Base-by-base conservation (phyloP, 495 filamentous ascomycete species). In the Aspergillus taichungensis region DNA sequence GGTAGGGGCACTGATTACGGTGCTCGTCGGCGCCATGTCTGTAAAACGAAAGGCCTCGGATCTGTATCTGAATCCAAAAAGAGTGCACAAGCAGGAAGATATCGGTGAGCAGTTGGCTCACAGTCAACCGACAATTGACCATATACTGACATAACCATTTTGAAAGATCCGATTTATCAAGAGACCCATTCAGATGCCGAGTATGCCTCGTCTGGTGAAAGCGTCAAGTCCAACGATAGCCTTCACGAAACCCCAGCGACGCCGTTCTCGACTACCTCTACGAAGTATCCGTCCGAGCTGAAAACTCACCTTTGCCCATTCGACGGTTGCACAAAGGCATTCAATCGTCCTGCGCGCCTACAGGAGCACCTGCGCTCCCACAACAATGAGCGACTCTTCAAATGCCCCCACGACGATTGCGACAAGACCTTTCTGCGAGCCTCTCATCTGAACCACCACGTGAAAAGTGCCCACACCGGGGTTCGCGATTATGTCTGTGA, bases 291-390 rank as follows among this genome's bases (percentile, higher is more conserved):
- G 30, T 86, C 82, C 4, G 78, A 87, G 45, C 69, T 78, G 40
- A 92, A 91, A 66, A 87, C 76, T 13, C 79, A 83, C 53, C 63
- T 60, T 34, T 95, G 89, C 63, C 74, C 78, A 3, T 77, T 76
- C 51, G 72, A 79, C 12, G 78, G 74, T 32, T 95, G 89, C 57
- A 58, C 63, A 18, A 90, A 88, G 63, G 77, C 81, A n/a, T 95
- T 89, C 76, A 91, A 92, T 61, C 80, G 89, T 1, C 88, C 85
- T 2, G 80, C 77, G n/a, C 77, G 85, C 30, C 75, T 95, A 2
- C 71, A 79, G n/a, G 76, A 84, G 36, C 89, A 95, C 55, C 55
- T 88, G 3, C 71, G 85, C 35, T 84, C 83, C 3, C 89, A 95
- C 59, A 87, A 78, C 34, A 84, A 86, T 50, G 85, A 89, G 52